These are phyloP conservation scores for Agaricus blazei DNA, from an alignment of 768 basidiomycete genomes.

Conservation along the genomic window DNA sequence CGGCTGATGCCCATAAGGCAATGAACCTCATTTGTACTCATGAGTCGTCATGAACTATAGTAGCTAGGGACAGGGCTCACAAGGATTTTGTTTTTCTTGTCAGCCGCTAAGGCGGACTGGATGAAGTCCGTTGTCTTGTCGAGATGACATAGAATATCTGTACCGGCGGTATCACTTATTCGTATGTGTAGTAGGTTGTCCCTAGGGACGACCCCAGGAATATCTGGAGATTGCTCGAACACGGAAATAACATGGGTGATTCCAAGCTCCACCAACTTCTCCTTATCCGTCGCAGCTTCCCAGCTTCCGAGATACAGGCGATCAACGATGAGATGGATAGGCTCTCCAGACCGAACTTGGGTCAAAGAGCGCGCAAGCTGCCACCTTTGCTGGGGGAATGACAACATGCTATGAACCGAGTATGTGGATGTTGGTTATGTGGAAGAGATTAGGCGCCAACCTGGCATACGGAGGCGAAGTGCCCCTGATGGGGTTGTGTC, in stretches of 20 bases:
- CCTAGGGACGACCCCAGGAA: constrained; percentile 40
- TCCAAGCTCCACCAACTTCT: constrained; percentile 47
- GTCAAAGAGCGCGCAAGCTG: constrained; percentile 15
- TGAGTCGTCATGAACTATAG: neutral
- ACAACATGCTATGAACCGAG: constrained; percentile 20
- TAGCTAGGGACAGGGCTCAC: constrained; percentile 17
- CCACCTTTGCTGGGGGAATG: constrained; percentile 29
- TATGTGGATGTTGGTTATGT: no score
- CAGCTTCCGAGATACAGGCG: constrained; percentile 63
- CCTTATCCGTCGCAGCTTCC: constrained; percentile 44
- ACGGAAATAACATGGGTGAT: constrained; percentile 74
- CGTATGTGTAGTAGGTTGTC: constrained; percentile 44
- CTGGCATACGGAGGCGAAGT: neutral
- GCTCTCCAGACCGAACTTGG: neutral
- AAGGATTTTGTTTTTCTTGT: constrained; percentile 32
- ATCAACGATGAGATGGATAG: constrained; percentile 34
- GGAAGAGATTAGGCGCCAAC: no score
- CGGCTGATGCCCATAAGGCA: constrained; percentile 74
- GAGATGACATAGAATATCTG: constrained; percentile 29
- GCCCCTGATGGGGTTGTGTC: neutral
- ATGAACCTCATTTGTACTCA: constrained; percentile 49
- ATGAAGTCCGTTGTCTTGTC: constrained; percentile 33
- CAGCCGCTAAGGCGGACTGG: constrained; percentile 24
- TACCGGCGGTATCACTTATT: constrained; percentile 23
- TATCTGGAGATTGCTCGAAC: constrained; percentile 43